Conservation (phyloP, 192 early-diverging fungal species). For the Chytriomyces confervae region DNA sequence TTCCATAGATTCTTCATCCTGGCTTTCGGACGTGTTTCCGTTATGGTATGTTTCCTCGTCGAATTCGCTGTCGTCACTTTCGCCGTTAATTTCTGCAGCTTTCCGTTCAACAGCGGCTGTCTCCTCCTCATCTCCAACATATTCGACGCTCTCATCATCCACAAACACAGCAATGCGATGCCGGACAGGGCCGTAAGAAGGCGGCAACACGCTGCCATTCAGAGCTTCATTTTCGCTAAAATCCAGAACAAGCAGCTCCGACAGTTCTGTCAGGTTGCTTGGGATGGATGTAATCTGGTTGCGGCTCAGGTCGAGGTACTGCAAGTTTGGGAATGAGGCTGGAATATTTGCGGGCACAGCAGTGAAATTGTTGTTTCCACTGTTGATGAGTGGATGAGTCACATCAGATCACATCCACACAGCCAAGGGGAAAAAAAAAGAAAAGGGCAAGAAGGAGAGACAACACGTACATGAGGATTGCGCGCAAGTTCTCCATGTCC, state of each 20-base stretch:
- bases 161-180: conserved; percentile 38
- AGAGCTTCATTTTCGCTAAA: conserved; percentile 46
- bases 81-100: background rate
- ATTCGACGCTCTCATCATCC: conserved; percentile 35
- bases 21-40: background rate
- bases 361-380: conserved; percentile 48
- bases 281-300: conserved; percentile 47
- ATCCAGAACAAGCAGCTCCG: conserved; percentile 51
- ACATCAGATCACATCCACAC: too few relatives aligned
- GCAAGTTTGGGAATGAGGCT: conserved; percentile 42
- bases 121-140: conserved; percentile 9
- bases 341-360: conserved; percentile 44
- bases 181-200: conserved; percentile 42
- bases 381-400: conserved; percentile 15
- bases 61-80: background rate
- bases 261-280: conserved; percentile 36
- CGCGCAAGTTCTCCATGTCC: conserved; percentile 39
- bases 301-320: conserved; percentile 48
- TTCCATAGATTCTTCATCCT: conserved; percentile 4
- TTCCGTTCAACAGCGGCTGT: background rate
- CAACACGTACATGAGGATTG: conserved; percentile 48
- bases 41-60: conserved; percentile 13
- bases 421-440: background rate
- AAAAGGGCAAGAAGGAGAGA: conserved; percentile 6
- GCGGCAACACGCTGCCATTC: conserved; percentile 15